These are phyloP conservation scores for Podila horticola DNA, from an alignment of 192 early-diverging fungal species.

Conservation along the genomic window DNA sequence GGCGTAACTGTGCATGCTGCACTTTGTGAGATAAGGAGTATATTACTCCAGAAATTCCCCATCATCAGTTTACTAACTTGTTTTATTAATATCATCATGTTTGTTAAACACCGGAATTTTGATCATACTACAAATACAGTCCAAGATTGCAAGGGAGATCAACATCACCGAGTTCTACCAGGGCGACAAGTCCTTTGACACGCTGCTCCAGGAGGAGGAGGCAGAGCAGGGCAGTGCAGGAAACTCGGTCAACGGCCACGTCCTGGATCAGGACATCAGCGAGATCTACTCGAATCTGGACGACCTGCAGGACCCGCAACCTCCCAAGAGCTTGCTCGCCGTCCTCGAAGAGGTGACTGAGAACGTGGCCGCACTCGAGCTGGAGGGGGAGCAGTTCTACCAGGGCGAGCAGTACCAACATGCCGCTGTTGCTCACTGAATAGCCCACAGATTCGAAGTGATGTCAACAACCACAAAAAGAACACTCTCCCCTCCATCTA, in stretches of 20 bases:
- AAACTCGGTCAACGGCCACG: neutral
- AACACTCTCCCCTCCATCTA: neutral
- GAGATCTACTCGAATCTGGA: conserved; percentile 9
- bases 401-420: neutral
- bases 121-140: conserved; percentile 6
- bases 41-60: neutral
- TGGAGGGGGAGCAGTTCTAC: conserved; percentile 6
- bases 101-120: too few relatives aligned
- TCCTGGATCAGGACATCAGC: conserved; percentile 11
- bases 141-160: conserved; percentile 50
- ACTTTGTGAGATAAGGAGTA: neutral
- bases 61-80: neutral
- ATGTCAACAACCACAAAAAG: neutral
- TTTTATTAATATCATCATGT: neutral
- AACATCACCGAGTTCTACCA: conserved; percentile 39
- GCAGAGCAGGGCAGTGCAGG: neutral
- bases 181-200: conserved; percentile 28
- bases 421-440: neutral
- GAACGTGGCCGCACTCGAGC: conserved; percentile 12
- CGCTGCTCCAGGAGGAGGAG: conserved; percentile 12
- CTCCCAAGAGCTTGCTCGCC: conserved; percentile 40
- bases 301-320: conserved; percentile 23
- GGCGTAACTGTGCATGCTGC: conserved; percentile 1
- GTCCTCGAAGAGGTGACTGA: conserved; percentile 36
- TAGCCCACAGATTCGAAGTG: neutral